phyloP scores from a whole-genome alignment of 345 rosid species.

The Carallia pectinifolia region DNA sequence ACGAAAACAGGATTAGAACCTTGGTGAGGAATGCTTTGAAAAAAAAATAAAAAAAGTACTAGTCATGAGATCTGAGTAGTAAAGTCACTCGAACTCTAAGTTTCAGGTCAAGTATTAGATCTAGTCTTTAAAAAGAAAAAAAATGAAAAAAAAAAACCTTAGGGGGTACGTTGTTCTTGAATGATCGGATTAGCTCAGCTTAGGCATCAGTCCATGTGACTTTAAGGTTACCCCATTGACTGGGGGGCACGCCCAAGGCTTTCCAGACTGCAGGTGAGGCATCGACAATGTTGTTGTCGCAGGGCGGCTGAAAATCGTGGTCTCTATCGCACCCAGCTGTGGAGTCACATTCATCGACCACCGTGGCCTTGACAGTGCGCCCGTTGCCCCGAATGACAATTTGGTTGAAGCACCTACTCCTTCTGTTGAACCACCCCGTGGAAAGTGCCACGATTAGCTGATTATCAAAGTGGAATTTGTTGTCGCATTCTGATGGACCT shows the following conservation, averaged over 20 bases:
- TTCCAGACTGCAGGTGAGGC: constrained; percentile 40
- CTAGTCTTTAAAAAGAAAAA: too few species aligned
- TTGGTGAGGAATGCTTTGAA: too few species aligned
- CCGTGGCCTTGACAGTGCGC: constrained; percentile 23
- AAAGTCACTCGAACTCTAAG: too few species aligned
- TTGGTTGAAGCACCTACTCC: constrained; percentile 7
- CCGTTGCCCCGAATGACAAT: constrained; percentile 22
- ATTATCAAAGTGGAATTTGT: constrained; percentile 16
- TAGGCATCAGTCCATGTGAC: constrained; percentile 31
- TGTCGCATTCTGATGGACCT: constrained; percentile 25
- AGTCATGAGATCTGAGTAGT: too few species aligned
- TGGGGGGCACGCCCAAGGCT: constrained; percentile 28
- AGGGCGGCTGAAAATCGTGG: constrained; percentile 37
- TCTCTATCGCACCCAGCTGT: constrained; percentile 24
- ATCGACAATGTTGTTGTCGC: constrained; percentile 25
- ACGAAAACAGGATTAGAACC: too few species aligned
- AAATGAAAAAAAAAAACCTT: too few species aligned
- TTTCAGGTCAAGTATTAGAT: too few species aligned
- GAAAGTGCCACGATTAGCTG: constrained; percentile 27
- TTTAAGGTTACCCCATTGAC: constrained; percentile 30
- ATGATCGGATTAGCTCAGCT: neutral
- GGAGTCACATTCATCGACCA: constrained; percentile 38
- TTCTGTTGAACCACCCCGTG: constrained; percentile 29
- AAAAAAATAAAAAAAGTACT: too few species aligned
- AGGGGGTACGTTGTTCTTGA: too few species aligned